These are phyloP conservation scores for Malus hybrid DNA, from an alignment of 331 rosid species.

Conservation along the genomic window DNA sequence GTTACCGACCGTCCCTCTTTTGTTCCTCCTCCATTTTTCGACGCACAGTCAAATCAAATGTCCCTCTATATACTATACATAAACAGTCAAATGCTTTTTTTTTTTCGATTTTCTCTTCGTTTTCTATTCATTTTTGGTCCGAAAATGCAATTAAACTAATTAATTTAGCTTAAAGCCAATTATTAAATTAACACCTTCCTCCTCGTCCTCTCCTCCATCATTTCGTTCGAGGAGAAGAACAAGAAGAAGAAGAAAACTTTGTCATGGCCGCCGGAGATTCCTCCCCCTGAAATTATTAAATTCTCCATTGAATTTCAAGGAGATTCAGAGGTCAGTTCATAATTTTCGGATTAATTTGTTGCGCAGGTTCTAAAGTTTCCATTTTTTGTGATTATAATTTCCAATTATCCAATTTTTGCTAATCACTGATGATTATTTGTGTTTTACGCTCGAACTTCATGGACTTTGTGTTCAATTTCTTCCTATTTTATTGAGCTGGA, in stretches of 20 bases:
- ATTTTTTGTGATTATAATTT: neutral
- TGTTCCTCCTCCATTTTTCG: neutral
- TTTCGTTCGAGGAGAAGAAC: neutral
- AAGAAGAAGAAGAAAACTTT: slow-evolving; percentile 16
- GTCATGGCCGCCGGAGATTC: slow-evolving; percentile 37
- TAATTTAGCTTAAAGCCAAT: neutral
- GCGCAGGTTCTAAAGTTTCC: neutral
- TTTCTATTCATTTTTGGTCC: neutral
- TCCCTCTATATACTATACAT: neutral
- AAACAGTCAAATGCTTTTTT: too few species aligned
- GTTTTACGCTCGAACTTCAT: neutral
- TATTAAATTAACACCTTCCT: neutral
- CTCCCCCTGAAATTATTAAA: neutral
- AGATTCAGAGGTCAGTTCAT: slow-evolving; percentile 34
- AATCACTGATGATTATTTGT: neutral
- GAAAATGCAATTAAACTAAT: neutral
- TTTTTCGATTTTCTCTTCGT: too few species aligned
- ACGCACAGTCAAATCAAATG: neutral
- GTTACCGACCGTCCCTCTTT: neutral
- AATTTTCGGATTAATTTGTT: neutral
- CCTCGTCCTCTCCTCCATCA: slow-evolving; percentile 11
- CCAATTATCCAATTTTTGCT: neutral
- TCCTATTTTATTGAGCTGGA: neutral
- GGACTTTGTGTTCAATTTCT: neutral
- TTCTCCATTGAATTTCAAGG: slow-evolving; percentile 10